Evolutionary conservation across 2,329 filamentous ascomycete species (phyloP).

Genomic region (Trichoderma sp.): DNA sequence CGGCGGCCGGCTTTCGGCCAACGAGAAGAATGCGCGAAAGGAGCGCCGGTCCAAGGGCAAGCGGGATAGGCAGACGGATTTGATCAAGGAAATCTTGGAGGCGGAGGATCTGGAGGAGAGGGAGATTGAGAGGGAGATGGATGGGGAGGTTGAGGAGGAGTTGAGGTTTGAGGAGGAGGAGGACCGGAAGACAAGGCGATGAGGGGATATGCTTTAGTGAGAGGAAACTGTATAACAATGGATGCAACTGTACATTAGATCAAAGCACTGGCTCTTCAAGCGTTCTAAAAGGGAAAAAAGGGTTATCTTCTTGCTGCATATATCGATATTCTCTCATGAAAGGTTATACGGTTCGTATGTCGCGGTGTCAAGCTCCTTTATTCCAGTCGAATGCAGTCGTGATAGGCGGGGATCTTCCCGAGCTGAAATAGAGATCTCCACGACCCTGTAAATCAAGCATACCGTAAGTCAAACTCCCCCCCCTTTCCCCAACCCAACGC

Average conservation of each 20-base stretch:
- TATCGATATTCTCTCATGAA: neutral
- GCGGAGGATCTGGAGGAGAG: conserved; percentile 41
- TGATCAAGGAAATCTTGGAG: conserved; percentile 46
- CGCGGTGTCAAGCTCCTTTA: neutral
- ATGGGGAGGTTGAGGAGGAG: conserved; percentile 38
- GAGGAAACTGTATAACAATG: conserved; percentile 10
- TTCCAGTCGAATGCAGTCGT: neutral
- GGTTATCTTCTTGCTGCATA: neutral
- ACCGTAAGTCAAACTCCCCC: neutral
- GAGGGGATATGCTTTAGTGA: neutral
- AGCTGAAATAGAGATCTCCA: neutral
- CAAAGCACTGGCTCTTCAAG: neutral
- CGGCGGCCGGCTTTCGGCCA: conserved; percentile 43
- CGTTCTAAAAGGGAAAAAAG: neutral
- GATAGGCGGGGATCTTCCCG: neutral
- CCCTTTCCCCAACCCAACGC: neutral
- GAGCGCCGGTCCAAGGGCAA: conserved; percentile 48
- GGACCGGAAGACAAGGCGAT: conserved; percentile 2
- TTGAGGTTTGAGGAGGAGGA: conserved; percentile 28
- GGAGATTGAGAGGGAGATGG: conserved; percentile 39
- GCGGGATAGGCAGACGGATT: conserved; percentile 43
- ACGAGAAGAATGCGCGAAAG: conserved; percentile 42
- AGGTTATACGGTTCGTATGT: neutral
- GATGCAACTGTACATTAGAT: conserved; percentile 5
- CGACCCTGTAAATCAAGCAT: conserved; percentile 13